phyloP scores from a whole-genome alignment of 1,139 yeast species.

The Geotrichum candidum region DNA sequence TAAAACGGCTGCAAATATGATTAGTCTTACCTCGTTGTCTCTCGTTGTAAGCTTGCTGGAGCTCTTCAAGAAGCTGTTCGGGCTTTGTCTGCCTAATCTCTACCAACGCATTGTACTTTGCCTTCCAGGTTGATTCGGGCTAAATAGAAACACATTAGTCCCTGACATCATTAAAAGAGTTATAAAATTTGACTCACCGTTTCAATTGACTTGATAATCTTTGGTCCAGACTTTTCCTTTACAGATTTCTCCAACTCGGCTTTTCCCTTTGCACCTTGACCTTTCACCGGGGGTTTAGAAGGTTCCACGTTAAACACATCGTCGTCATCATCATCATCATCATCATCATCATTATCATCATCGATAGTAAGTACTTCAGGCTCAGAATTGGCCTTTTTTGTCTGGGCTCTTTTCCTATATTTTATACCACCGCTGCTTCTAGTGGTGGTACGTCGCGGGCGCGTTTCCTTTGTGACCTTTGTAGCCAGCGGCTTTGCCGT shows the following conservation, averaged over 20 bases:
- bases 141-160: background rate
- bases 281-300: background rate
- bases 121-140: slow-evolving; percentile 12
- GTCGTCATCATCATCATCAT: background rate
- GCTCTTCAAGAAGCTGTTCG: slow-evolving; percentile 8
- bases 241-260: background rate
- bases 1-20: background rate
- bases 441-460: background rate
- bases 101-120: slow-evolving; percentile 12
- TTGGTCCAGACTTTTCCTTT: background rate
- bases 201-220: background rate
- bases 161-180: background rate
- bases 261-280: background rate
- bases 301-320: background rate
- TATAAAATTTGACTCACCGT: background rate
- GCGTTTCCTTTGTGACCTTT: background rate
- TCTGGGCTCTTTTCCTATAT: background rate
- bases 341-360: background rate
- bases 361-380: background rate
- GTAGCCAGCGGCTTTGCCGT: background rate
- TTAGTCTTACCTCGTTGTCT: slow-evolving; percentile 5
- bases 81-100: slow-evolving; percentile 14
- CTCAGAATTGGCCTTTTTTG: background rate
- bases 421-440: background rate
- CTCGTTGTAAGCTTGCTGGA: slow-evolving; percentile 3